Conservation (phyloP, 768 basidiomycete genomes). For the Boletus sp. region DNA sequence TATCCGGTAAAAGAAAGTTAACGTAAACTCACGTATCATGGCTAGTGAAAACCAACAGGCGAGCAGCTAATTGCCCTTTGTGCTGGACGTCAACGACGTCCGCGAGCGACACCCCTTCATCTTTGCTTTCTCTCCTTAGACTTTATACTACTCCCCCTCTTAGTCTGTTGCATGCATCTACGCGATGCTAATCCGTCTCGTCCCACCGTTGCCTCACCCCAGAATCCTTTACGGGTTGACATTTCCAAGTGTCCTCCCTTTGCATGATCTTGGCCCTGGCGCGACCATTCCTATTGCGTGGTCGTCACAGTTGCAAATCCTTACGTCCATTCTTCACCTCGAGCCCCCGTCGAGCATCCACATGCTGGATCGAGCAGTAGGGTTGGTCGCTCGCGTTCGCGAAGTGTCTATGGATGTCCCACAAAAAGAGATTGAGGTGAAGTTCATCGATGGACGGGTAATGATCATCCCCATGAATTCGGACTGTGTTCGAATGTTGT, state of each 20-base stretch:
- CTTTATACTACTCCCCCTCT: slow-evolving; percentile 20
- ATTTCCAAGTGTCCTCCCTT: slow-evolving; percentile 43
- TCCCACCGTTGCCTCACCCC: slow-evolving; percentile 42
- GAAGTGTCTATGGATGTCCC: slow-evolving; percentile 63
- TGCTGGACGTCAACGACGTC: slow-evolving; percentile 33
- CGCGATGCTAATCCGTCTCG: slow-evolving; percentile 58
- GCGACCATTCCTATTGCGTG: slow-evolving; percentile 47
- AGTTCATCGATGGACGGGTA: slow-evolving; percentile 53
- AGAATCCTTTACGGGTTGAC: slow-evolving; percentile 57
- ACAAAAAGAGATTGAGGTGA: slow-evolving; percentile 43
- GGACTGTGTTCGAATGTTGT: slow-evolving; percentile 43
- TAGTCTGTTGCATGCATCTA: slow-evolving; percentile 20
- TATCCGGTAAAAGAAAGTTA: slow-evolving; percentile 13
- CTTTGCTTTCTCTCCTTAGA: slow-evolving; percentile 14
- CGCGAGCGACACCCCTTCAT: slow-evolving; percentile 5
- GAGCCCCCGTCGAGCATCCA: slow-evolving; percentile 51
- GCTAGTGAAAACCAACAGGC: slow-evolving; percentile 28
- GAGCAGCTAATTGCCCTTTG: slow-evolving; percentile 13
- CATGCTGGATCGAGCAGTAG: slow-evolving; percentile 58
- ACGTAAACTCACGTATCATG: slow-evolving; percentile 34
- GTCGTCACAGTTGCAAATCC: slow-evolving; percentile 49
- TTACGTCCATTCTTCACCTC: slow-evolving; percentile 48
- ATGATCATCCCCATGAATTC: slow-evolving; percentile 47
- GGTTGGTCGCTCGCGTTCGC: slow-evolving; percentile 50
- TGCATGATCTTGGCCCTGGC: slow-evolving; percentile 31